A percentile compares a stretch with the other conserved stretches of the same genome.
Evolutionary conservation across 805 yeast species (phyloP).

Genomic region (Isabelozyma rhagii): DNA sequence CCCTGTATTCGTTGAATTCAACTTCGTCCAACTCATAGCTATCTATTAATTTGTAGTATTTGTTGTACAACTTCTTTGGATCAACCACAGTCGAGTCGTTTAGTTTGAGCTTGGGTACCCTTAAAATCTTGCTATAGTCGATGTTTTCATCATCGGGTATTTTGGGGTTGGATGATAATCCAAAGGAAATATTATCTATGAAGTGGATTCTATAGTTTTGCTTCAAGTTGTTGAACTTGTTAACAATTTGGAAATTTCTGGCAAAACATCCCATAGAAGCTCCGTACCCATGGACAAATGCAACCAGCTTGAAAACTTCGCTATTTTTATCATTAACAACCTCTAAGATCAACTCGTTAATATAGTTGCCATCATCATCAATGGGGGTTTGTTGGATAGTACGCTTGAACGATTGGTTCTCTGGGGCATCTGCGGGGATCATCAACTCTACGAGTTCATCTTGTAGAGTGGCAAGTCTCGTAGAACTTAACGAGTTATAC

Average conservation of each 20-base stretch:
- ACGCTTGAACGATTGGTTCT: constrained; percentile 11
- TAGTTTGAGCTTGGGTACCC: constrained; percentile 18
- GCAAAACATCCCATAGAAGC: constrained; percentile 57
- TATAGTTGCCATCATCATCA: constrained; percentile 16
- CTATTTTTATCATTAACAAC: constrained; percentile 17
- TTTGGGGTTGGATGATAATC: constrained; percentile 48
- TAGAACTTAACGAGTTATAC: constrained; percentile 18
- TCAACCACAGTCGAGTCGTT: constrained; percentile 25
- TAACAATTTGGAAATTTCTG: constrained; percentile 46
- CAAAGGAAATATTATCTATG: constrained; percentile 49
- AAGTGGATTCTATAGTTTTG: constrained; percentile 46
- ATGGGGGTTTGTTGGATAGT: constrained; percentile 15
- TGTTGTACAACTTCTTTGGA: constrained; percentile 28
- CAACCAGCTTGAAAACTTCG: constrained; percentile 35
- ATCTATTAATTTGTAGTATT: constrained; percentile 39
- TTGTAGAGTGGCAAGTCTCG: constrained; percentile 29
- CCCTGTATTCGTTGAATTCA: constrained; percentile 27
- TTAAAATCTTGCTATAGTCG: constrained; percentile 16
- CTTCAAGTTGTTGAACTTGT: constrained; percentile 19
- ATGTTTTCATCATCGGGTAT: constrained; percentile 8
- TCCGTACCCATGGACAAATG: constrained; percentile 56
- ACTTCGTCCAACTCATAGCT: constrained; percentile 24
- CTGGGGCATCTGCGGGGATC: constrained; percentile 19
- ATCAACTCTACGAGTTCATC: constrained; percentile 31
- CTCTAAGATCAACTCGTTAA: constrained; percentile 34